phyloP scores from a whole-genome alignment of 331 rosid species.

The Malus hybrid region DNA sequence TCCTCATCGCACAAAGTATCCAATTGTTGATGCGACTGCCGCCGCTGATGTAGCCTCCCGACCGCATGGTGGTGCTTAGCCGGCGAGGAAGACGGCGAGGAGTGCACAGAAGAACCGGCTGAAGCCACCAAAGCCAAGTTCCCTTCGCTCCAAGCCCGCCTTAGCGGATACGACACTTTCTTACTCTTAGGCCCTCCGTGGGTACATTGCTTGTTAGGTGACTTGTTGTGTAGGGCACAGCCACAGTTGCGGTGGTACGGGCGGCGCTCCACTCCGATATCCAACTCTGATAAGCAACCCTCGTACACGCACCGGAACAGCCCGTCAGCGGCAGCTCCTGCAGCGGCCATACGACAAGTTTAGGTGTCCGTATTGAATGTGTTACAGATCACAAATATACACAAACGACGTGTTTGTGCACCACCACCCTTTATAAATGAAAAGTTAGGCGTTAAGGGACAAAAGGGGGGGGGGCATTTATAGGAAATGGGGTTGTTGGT shows the following conservation, averaged over 20 bases:
- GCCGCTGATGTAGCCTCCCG: not conserved
- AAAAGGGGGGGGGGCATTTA: not conserved
- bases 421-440: not conserved
- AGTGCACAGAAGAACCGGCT: not conserved
- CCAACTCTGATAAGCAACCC: conserved; percentile 17
- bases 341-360: not conserved
- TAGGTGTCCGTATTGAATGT: not conserved
- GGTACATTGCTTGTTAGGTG: conserved; percentile 9
- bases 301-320: conserved; percentile 14
- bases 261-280: conserved; percentile 13
- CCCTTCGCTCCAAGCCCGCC: conserved; percentile 43
- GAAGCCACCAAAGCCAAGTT: conserved; percentile 12
- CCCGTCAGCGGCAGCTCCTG: conserved; percentile 16
- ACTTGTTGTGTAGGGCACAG: conserved; percentile 24
- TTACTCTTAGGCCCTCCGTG: conserved; percentile 7
- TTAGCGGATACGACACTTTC: conserved; percentile 26
- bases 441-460: not conserved
- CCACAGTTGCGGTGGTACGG: conserved; percentile 33
- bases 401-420: too few species aligned
- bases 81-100: conserved; percentile 17
- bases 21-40: not conserved
- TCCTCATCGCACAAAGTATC: conserved; percentile 3
- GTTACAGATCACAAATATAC: not conserved
- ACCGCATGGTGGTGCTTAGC: not conserved
- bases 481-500: not conserved